Base-by-base conservation (phyloP, 352 stramenopile species). In the Aphanomyces astaci region DNA sequence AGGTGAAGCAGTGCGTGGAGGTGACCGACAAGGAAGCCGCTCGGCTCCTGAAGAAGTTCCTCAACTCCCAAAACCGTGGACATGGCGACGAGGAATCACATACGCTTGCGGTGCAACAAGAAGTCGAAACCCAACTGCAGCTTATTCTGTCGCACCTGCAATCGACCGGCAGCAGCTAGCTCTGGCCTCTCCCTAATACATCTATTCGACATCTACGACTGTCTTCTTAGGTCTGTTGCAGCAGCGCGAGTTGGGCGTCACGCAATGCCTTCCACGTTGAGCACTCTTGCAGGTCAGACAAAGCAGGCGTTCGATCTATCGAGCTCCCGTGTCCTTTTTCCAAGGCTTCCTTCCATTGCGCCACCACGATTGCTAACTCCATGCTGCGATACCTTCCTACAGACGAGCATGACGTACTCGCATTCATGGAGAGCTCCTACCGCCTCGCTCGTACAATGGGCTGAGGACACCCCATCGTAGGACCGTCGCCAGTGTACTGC, bases 121-220 rank as follows among this genome's bases (percentile, higher is more conserved):
- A 66, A 30, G 60, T 66, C n/a, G 30, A 57, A 31, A 45, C 36
- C 27, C 60, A 66, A 25, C 43, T 66, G n/a, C 15, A 66, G 48
- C 48, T 66, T 24, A 56, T 66, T 40, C 30, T 55, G 24, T 31
- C 2, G 27, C 60, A 66, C 30, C 28, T 66, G 25, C 60, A 66
- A 31, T 30, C 54, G 57, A 5, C 53, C 17, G 22, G 30, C 19
- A 53, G 17, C 19, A 28, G 17, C 9, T 55, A 64, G 1, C 17
- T 49, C 15, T 49, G 17, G 40, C 40, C n/a, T n/a, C n/a, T n/a
- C n/a, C n/a, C n/a, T n/a, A n/a, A n/a, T n/a, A n/a, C n/a, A n/a
- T n/a, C n/a, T n/a, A n/a, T n/a, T n/a, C n/a, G n/a, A n/a, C n/a
- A n/a, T n/a, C n/a, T n/a, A n/a, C n/a, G n/a, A n/a, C n/a, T n/a